phyloP scores from a whole-genome alignment of 164 flowering plant genomes.

The Nymphaea thermarum region DNA sequence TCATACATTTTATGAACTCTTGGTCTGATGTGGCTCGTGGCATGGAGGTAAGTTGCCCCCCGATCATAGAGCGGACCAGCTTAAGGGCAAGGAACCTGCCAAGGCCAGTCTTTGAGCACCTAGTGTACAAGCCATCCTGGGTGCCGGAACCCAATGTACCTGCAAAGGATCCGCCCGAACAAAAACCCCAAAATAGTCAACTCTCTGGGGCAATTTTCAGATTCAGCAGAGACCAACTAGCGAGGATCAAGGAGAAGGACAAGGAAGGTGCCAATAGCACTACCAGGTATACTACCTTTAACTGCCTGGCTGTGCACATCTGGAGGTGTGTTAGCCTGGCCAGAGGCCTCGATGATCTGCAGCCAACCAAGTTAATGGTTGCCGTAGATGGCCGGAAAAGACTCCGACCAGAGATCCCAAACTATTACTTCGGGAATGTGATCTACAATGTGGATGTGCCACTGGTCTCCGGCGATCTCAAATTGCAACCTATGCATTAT shows the following conservation, averaged over 20 bases:
- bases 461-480: conserved; percentile 11
- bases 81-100: not conserved
- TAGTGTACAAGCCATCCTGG: not conserved
- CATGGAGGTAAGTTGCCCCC: not conserved
- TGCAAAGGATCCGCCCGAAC: too few species aligned
- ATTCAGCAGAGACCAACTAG: conserved; percentile 10
- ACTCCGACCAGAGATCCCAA: conserved; percentile 4
- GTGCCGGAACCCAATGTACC: too few species aligned
- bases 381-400: not conserved
- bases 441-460: conserved; percentile 3
- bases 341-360: conserved; percentile 10
- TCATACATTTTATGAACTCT: too few species aligned
- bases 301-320: conserved; percentile 13
- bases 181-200: not conserved
- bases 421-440: conserved; percentile 9
- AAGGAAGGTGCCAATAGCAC: not conserved
- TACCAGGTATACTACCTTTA: conserved; percentile 7
- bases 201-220: conserved; percentile 3
- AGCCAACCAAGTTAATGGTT: conserved; percentile 1
- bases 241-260: conserved; percentile 8
- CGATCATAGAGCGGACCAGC: not conserved
- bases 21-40: too few species aligned
- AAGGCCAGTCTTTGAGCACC: not conserved
- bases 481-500: not conserved
- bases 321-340: conserved; percentile 22